phyloP scores from a whole-genome alignment of 331 rosid genomes.

The Quercus tomentella region DNA sequence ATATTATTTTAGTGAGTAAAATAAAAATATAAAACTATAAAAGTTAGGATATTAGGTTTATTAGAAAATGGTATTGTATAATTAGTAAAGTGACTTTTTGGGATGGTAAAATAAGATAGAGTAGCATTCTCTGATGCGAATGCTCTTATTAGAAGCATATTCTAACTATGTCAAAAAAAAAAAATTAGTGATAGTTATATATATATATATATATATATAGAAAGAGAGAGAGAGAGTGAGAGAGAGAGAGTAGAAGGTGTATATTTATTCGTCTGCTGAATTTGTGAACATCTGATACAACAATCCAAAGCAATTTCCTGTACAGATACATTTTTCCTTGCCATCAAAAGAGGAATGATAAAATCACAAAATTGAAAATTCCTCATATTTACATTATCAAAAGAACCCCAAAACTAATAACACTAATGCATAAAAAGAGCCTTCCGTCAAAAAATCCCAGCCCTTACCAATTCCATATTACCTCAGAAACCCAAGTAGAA shows the following conservation, averaged over 20 bases:
- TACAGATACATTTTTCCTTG: conserved; percentile 46
- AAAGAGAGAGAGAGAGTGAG: not conserved
- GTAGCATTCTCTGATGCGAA: no score
- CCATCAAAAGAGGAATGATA: conserved; percentile 29
- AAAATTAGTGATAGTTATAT: not conserved
- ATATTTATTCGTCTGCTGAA: conserved; percentile 44
- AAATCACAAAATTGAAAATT: conserved; percentile 74
- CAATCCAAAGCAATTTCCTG: conserved; percentile 55
- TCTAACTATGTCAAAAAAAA: not conserved
- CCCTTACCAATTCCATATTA: conserved; percentile 29
- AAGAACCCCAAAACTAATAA: conserved; percentile 30
- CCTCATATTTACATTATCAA: conserved; percentile 53
- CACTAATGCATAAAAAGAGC: conserved; percentile 36
- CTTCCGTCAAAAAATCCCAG: conserved; percentile 39
- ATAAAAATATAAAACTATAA: no score
- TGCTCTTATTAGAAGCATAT: no score
- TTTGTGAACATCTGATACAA: conserved; percentile 39
- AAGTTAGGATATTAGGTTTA: no score
- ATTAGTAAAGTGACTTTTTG: no score
- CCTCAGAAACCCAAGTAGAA: conserved; percentile 32
- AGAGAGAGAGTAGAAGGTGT: not conserved
- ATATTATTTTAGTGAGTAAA: no score
- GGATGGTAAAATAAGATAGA: no score
- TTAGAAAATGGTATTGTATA: no score
- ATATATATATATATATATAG: not conserved